A percentile compares a stretch with the other conserved stretches of the same genome.
Conservation (phyloP, 192 early-diverging fungal species). For the Coemansia sp. region DNA sequence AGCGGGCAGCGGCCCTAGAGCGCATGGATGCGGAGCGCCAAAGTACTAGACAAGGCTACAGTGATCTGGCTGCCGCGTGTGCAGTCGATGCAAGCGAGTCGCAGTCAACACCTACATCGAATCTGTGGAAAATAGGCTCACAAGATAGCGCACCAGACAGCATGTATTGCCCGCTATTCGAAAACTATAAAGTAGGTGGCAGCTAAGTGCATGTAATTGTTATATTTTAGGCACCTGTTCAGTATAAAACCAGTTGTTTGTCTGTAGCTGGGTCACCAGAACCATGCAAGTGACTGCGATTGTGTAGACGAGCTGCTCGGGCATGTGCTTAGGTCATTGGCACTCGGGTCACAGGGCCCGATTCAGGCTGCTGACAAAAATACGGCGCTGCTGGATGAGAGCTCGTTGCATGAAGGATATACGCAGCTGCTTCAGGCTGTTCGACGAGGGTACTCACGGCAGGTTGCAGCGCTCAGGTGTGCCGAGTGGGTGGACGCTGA, state of each 20-base stretch:
- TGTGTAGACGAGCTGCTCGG: conserved; percentile 17
- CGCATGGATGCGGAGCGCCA: conserved; percentile 24
- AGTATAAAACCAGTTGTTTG: not conserved
- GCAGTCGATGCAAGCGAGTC: not conserved
- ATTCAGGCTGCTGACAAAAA: not conserved
- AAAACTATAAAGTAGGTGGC: conserved; percentile 26
- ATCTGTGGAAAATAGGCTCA: conserved; percentile 28
- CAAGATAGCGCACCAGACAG: conserved; percentile 6
- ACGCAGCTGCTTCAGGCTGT: conserved; percentile 17
- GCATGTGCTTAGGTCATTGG: conserved; percentile 12
- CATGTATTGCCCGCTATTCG: conserved; percentile 33
- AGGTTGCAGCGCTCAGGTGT: conserved; percentile 12
- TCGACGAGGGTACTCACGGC: conserved; percentile 16
- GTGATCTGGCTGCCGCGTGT: not conserved
- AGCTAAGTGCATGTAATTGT: not conserved
- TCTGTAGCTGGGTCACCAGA: conserved; percentile 16
- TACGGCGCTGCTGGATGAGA: conserved; percentile 3
- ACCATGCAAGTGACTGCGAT: conserved; percentile 9
- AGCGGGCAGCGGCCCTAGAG: conserved; percentile 30
- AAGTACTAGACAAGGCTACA: not conserved
- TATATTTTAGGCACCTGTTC: not conserved
- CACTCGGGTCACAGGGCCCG: not conserved
- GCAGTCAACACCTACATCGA: not conserved
- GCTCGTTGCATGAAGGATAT: conserved; percentile 22
- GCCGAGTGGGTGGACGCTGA: conserved; percentile 14